Conservation (phyloP, 345 rosid genomes). For the Tarenaya hassleriana region DNA sequence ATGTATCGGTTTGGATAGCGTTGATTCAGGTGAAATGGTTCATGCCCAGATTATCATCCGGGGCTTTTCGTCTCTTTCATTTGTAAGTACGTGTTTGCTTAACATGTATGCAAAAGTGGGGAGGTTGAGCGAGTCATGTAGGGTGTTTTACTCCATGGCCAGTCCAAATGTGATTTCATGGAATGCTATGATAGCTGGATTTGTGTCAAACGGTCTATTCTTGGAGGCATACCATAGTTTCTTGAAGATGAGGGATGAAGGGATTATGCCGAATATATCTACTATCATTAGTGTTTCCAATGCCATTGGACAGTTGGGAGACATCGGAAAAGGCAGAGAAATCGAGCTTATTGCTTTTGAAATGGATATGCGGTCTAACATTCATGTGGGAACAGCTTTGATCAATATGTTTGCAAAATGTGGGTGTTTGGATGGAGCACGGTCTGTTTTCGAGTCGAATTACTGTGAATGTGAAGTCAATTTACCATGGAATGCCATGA, state of each 20-base stretch:
- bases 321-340: slow-evolving; percentile 29
- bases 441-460: slow-evolving; percentile 26
- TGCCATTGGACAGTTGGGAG: slow-evolving; percentile 35
- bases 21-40: slow-evolving; percentile 32
- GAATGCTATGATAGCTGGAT: slow-evolving; percentile 43
- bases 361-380: slow-evolving; percentile 28
- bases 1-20: slow-evolving; percentile 32
- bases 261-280: slow-evolving; percentile 23
- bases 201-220: slow-evolving; percentile 33
- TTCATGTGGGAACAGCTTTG: slow-evolving; percentile 38
- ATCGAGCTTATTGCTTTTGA: slow-evolving; percentile 25
- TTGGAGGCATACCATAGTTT: slow-evolving; percentile 33
- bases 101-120: slow-evolving; percentile 44
- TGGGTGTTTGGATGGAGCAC: slow-evolving; percentile 31
- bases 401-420: slow-evolving; percentile 44
- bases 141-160: slow-evolving; percentile 31
- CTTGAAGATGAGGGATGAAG: slow-evolving; percentile 28
- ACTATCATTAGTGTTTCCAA: slow-evolving; percentile 33
- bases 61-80: slow-evolving; percentile 28
- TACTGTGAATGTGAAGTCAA: slow-evolving; percentile 19
- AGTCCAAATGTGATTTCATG: slow-evolving; percentile 34
- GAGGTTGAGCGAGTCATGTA: slow-evolving; percentile 26
- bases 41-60: slow-evolving; percentile 34
- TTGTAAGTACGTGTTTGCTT: slow-evolving; percentile 37
- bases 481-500: slow-evolving; percentile 42